These are phyloP conservation scores for Nannizziopsis barbatae DNA, from an alignment of 2,329 filamentous ascomycete genomes.

Conservation along the genomic window DNA sequence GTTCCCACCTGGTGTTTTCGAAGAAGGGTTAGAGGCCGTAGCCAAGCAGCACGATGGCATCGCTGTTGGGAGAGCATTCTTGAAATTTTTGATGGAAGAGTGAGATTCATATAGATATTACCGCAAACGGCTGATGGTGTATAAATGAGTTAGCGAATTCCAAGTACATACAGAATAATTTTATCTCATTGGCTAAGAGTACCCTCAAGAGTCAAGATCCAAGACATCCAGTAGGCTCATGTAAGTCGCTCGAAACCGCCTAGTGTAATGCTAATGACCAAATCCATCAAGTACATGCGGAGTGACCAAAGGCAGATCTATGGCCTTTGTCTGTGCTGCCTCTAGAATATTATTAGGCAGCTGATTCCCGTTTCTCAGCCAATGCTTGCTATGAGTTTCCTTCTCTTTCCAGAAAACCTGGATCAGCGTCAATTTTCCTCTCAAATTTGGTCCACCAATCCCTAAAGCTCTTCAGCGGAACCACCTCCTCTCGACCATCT, in stretches of 20 bases:
- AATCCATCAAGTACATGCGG: too few relatives aligned
- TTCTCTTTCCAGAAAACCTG: conserved; percentile 71
- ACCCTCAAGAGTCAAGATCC: too few relatives aligned
- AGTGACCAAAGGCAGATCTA: too few relatives aligned
- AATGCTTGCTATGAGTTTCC: conserved; percentile 27
- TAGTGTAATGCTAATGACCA: too few relatives aligned
- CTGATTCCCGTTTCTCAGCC: background rate
- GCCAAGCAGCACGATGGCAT: conserved; percentile 65
- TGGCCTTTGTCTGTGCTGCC: too few relatives aligned
- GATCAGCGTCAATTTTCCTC: conserved; percentile 69
- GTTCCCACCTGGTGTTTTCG: conserved; percentile 57
- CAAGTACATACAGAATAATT: too few relatives aligned
- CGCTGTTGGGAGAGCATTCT: conserved; percentile 59
- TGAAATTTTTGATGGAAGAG: conserved; percentile 60
- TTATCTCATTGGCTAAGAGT: too few relatives aligned
- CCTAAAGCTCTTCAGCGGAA: conserved; percentile 88
- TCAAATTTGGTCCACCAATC: conserved; percentile 99
- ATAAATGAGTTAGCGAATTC: too few relatives aligned
- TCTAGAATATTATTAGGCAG: too few relatives aligned
- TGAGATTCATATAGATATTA: conserved; percentile 7
- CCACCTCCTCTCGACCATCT: conserved; percentile 57
- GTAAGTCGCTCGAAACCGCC: too few relatives aligned
- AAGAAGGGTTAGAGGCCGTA: conserved; percentile 57
- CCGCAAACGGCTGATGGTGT: too few relatives aligned
- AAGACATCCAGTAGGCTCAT: too few relatives aligned